A percentile compares a stretch with the other conserved stretches of the same genome.
Conservation (phyloP, 345 rosid genomes). For the Ceriops zippeliana region DNA sequence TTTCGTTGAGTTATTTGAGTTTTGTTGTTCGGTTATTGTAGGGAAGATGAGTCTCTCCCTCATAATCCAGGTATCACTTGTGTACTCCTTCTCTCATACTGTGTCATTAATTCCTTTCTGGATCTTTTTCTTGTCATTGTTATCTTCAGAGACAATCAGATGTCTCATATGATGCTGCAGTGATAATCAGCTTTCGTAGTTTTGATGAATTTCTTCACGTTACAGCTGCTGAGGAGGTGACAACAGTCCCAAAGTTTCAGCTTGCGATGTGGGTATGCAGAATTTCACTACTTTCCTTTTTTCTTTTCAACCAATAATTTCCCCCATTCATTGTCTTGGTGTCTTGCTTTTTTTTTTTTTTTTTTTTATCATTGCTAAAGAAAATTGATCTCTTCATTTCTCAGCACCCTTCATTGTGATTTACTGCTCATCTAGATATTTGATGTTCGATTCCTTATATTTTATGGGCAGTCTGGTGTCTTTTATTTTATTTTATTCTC, state of each 20-base stretch:
- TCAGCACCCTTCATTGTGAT: not conserved
- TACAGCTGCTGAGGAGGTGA: slow-evolving; percentile 57
- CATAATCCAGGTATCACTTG: slow-evolving; percentile 37
- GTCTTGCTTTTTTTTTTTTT: too few relatives aligned
- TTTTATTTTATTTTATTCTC: not conserved
- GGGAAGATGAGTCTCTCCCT: slow-evolving; percentile 66
- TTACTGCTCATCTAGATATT: not conserved
- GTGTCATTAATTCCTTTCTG: not conserved
- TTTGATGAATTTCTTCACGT: slow-evolving; percentile 2
- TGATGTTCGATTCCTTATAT: too few relatives aligned
- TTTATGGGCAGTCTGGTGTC: too few relatives aligned
- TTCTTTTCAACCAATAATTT: too few relatives aligned
- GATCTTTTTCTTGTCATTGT: not conserved
- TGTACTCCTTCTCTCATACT: not conserved
- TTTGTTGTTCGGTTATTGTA: slow-evolving; percentile 16
- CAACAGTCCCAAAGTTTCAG: slow-evolving; percentile 52
- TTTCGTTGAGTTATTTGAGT: not conserved
- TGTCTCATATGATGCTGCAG: slow-evolving; percentile 25
- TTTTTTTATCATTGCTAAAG: too few relatives aligned
- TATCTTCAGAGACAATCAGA: not conserved
- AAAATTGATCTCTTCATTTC: not conserved
- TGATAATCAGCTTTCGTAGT: not conserved
- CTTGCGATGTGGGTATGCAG: slow-evolving; percentile 94
- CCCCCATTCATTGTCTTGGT: too few relatives aligned
- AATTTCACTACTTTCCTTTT: not conserved